Conservation (phyloP, 345 rosid species). For the Eucalyptus marginata region DNA sequence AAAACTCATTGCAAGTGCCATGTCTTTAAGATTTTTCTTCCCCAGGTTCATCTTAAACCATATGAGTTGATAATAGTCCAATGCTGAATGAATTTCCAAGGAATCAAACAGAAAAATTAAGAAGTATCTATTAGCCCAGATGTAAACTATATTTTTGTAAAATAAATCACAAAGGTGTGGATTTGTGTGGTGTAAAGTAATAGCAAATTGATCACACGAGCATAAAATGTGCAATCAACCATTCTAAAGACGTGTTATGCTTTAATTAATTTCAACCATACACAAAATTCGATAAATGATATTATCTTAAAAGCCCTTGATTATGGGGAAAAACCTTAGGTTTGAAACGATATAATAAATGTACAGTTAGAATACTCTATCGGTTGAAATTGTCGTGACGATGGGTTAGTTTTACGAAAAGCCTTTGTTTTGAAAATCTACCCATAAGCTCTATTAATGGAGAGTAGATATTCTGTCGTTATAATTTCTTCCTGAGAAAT, state of each 20-base stretch:
- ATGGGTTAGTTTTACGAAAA: not conserved
- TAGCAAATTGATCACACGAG: fast-evolving
- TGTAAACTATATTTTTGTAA: not conserved
- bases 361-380: not conserved
- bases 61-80: not conserved
- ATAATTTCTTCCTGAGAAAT: too few relatives aligned
- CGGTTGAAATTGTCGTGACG: not conserved
- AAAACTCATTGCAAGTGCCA: not conserved
- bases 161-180: not conserved
- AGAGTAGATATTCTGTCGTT: not conserved
- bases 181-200: not conserved
- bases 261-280: not conserved
- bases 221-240: not conserved
- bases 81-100: not conserved
- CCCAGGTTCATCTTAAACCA: not conserved
- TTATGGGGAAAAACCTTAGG: not conserved
- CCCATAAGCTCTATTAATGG: not conserved
- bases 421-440: not conserved
- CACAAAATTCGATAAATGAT: not conserved
- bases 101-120: not conserved
- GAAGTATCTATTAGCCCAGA: not conserved
- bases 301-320: not conserved
- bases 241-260: not conserved
- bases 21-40: not conserved
- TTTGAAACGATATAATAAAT: not conserved